Percentiles rank a stretch among this genome's conserved stretches.
Evolutionary conservation across 2,329 filamentous ascomycete genomes (phyloP).

Genomic region (Zelopaecilomyces penicillatus): DNA sequence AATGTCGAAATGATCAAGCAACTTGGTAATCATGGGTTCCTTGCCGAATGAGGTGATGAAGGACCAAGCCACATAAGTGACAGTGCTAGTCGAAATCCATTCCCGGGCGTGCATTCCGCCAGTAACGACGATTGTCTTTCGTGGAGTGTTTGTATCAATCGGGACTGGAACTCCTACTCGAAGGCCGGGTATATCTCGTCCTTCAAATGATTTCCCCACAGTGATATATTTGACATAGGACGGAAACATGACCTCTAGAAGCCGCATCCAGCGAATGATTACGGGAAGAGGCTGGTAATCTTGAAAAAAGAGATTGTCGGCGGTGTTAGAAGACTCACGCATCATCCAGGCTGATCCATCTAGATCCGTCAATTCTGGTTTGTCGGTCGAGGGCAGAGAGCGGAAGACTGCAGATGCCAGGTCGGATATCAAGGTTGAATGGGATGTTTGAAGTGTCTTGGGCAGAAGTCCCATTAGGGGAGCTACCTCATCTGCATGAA

Average conservation of each 20-base stretch:
- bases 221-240: conserved; percentile 64
- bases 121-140: conserved; percentile 72
- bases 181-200: conserved; percentile 75
- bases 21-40: conserved; percentile 58
- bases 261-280: conserved; percentile 82
- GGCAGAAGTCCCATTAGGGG: conserved; percentile 74
- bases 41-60: conserved; percentile 79
- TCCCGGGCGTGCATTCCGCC: conserved; percentile 90
- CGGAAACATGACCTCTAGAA: conserved; percentile 84
- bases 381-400: conserved; percentile 19
- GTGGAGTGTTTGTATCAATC: conserved; percentile 35
- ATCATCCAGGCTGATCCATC: conserved; percentile 22
- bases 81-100: conserved; percentile 90
- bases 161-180: conserved; percentile 56
- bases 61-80: conserved; percentile 84
- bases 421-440: conserved; percentile 71
- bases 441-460: conserved; percentile 58
- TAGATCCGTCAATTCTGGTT: conserved; percentile 11
- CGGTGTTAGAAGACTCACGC: conserved; percentile 23
- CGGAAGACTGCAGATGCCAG: conserved; percentile 69
- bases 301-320: conserved; percentile 78
- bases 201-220: conserved; percentile 82
- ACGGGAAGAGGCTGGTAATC: conserved; percentile 83
- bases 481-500: conserved; percentile 69
- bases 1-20: conserved; percentile 79